A percentile compares a stretch with the other conserved stretches of the same genome.
phyloP scores from a whole-genome alignment of 2,329 filamentous ascomycete genomes.

The Dryadomyces quercus-mongolicae region DNA sequence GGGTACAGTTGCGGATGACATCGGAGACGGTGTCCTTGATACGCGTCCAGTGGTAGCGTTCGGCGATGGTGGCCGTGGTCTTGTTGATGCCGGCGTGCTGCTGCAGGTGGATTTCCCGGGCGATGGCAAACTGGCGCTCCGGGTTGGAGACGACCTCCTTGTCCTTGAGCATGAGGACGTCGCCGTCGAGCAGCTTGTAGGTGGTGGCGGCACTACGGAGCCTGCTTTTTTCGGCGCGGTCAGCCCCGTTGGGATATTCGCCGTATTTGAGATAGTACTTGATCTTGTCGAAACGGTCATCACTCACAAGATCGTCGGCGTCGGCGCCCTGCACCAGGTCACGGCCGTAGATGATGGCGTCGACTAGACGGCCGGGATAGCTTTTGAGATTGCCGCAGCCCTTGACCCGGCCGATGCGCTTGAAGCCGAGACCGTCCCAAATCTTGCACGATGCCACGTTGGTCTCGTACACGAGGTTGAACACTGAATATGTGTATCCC shows the following conservation, averaged over 20 bases:
- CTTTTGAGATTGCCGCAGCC: constrained; percentile 58
- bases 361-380: constrained; percentile 54
- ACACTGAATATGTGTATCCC: constrained; percentile 85
- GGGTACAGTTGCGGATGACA: constrained; percentile 80
- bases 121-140: constrained; percentile 81
- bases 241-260: constrained; percentile 85
- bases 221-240: constrained; percentile 90
- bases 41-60: constrained; percentile 92
- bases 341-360: constrained; percentile 68
- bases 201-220: constrained; percentile 88
- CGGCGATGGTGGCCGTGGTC: constrained; percentile 85
- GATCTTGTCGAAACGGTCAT: constrained; percentile 98
- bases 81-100: constrained; percentile 95
- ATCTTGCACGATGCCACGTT: constrained; percentile 83
- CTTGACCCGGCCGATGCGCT: constrained; percentile 76
- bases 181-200: constrained; percentile 70
- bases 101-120: constrained; percentile 58
- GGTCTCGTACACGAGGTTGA: constrained; percentile 90
- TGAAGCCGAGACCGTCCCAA: constrained; percentile 87
- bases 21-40: constrained; percentile 96
- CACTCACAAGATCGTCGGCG: constrained; percentile 73
- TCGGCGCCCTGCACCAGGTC: constrained; percentile 45
- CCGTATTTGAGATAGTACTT: constrained; percentile 92
- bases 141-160: constrained; percentile 95
- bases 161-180: constrained; percentile 90